Evolutionary conservation across 106 monocot species (phyloP), one percentile per base, ranked within the genome.

Genomic region (Apostasia shenzhenica): DNA sequence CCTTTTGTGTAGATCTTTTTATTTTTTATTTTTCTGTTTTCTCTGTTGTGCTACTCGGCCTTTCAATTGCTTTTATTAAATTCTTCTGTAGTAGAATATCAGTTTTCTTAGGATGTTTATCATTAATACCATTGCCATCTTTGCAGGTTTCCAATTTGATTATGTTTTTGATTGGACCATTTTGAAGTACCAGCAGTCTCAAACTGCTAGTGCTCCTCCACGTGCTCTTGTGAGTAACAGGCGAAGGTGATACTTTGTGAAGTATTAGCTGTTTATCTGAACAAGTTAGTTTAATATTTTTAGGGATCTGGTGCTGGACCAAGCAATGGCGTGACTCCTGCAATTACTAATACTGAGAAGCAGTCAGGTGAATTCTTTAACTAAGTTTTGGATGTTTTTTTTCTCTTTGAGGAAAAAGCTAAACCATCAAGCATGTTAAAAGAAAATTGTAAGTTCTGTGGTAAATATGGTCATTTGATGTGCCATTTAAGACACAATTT

Each of bases 151-250:
- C 69, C 95, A 95, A 72, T 95, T 95, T 84, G 95, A 95, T 75
- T 95, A 95, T 80, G 88, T 95, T 3, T 95, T 95, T 82, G 95
- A 95, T 77, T 95, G 95, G 95, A 91, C 95, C 3, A 95, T 95
- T 60, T 79, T 95, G 82, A 95, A 95, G 72, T 95, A 91, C 75
- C 95, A 95, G 75, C 95, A 91, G 74, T 84, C 91, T 62, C 88
- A 89, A 57, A 72, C 80, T 76, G 72, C 92, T n/a, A 92, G 73
- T 70, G 92, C 75, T 75, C 95, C 92, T 77, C 81, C 86, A n/a
- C 89, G 86, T 75, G 77, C 80, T 67, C 48, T 69, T 61, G 91
- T 91, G 72, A 63, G 86, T 71, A 40, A 6, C 12, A 9, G 8
- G n/a, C 54, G 26, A 55, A 39, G 51, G 41, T 6, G 11, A 5